A percentile compares a stretch with the other conserved stretches of the same genome.
phyloP scores from a whole-genome alignment of 768 basidiomycete genomes.

The Russula sp. region DNA sequence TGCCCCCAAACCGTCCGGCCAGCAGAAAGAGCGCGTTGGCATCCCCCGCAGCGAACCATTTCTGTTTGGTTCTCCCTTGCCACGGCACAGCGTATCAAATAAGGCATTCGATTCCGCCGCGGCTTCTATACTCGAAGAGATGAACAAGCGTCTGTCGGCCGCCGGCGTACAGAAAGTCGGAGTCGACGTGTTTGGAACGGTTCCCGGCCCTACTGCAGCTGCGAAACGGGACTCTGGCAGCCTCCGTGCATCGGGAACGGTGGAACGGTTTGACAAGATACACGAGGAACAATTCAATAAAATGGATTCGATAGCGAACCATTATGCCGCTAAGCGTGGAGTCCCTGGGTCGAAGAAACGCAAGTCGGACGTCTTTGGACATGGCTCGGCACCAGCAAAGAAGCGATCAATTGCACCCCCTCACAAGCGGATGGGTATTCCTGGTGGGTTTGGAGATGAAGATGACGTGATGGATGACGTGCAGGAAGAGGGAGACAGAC shows the following conservation, averaged over 20 bases:
- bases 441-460: conserved; percentile 58
- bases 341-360: conserved; percentile 39
- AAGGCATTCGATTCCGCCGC: conserved; percentile 65
- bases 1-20: conserved; percentile 31
- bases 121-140: conserved; percentile 72
- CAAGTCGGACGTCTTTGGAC: conserved; percentile 53
- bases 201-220: conserved; percentile 4
- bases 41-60: conserved; percentile 50
- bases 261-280: conserved; percentile 49
- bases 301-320: conserved; percentile 72
- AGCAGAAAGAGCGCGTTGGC: conserved; percentile 17
- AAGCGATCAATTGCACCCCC: conserved; percentile 40
- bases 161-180: conserved; percentile 54
- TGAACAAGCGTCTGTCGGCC: conserved; percentile 67
- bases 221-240: conserved; percentile 12
- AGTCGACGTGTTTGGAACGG: conserved; percentile 44
- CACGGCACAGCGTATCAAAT: conserved; percentile 60
- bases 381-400: conserved; percentile 33
- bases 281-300: conserved; percentile 66
- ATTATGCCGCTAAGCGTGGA: conserved; percentile 47
- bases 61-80: conserved; percentile 73
- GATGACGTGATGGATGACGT: conserved; percentile 41
- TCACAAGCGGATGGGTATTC: conserved; percentile 44
- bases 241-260: conserved; percentile 12
- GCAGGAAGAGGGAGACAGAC: conserved; percentile 40